Percentiles rank a stretch among this genome's conserved stretches.
Conservation (phyloP, 345 rosid genomes). For the Pistacia integerrima region DNA sequence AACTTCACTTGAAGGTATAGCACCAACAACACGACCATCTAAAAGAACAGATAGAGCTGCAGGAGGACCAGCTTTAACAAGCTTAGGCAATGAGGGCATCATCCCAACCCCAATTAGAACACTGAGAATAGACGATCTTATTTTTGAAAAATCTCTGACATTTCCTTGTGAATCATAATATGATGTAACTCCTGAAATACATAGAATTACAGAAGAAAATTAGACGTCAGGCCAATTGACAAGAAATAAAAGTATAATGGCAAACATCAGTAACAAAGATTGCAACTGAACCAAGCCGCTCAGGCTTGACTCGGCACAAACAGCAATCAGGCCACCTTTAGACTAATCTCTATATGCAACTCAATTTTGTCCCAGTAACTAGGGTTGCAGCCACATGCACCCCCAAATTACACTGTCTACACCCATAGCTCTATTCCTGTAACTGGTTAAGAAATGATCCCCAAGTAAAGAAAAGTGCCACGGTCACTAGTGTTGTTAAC, state of each 20-base stretch:
- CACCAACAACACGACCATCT: slow-evolving; percentile 91
- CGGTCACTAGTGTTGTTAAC: too few relatives aligned
- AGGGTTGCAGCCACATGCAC: too few relatives aligned
- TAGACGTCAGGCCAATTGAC: neutral
- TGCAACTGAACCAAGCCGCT: neutral
- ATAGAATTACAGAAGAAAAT: slow-evolving; percentile 1
- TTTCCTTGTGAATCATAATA: slow-evolving; percentile 73
- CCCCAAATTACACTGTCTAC: too few relatives aligned
- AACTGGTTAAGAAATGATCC: too few relatives aligned
- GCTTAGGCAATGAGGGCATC: slow-evolving; percentile 79
- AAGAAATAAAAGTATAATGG: neutral
- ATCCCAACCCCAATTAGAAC: slow-evolving; percentile 81
- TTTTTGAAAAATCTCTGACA: slow-evolving; percentile 68
- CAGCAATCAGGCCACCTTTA: neutral
- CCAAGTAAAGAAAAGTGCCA: too few relatives aligned
- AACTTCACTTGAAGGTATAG: slow-evolving; percentile 54
- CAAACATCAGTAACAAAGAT: neutral
- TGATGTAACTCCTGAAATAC: slow-evolving; percentile 76
- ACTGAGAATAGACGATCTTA: slow-evolving; percentile 60
- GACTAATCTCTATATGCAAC: neutral
- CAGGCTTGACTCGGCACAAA: neutral
- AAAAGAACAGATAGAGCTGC: slow-evolving; percentile 74
- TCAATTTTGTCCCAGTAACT: neutral
- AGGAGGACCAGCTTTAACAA: slow-evolving; percentile 83
- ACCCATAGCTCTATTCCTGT: too few relatives aligned